A percentile compares a stretch with the other conserved stretches of the same genome.
Conservation (phyloP, 2,329 filamentous ascomycete genomes). For the Arthroderma sp. region DNA sequence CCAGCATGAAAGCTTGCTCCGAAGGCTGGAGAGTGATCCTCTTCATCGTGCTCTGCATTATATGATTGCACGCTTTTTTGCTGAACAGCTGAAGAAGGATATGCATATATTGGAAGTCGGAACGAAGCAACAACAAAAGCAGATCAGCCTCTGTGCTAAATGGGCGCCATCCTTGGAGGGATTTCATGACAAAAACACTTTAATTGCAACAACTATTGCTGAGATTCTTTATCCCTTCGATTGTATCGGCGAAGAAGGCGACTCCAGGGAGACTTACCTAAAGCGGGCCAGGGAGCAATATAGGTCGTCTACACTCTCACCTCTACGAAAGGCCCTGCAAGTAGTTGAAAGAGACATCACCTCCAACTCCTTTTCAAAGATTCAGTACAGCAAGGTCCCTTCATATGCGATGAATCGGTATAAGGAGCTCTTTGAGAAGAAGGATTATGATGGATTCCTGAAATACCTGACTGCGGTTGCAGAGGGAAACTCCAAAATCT, state of each 20-base stretch:
- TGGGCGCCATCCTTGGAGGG: conserved; percentile 45
- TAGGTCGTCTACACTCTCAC: conserved; percentile 37
- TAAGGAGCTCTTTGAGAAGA: conserved; percentile 35
- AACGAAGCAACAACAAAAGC: conserved; percentile 28
- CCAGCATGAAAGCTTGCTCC: conserved; percentile 32
- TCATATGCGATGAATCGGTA: conserved; percentile 46
- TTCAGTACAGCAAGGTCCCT: conserved; percentile 45
- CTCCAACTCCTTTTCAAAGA: conserved; percentile 41
- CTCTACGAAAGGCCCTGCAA: conserved; percentile 38
- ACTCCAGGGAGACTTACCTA: conserved; percentile 38
- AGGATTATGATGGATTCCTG: conserved; percentile 39
- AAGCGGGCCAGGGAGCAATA: conserved; percentile 42
- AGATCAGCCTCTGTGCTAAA: conserved; percentile 45
- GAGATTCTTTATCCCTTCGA: conserved; percentile 38
- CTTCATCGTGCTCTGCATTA: conserved; percentile 42
- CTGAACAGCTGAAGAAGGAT: conserved; percentile 41
- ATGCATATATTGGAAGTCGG: conserved; percentile 28
- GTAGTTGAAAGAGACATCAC: conserved; percentile 39
- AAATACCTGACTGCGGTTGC: conserved; percentile 39
- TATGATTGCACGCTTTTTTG: conserved; percentile 43
- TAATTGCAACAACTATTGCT: conserved; percentile 44
- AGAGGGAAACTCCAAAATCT: conserved; percentile 37
- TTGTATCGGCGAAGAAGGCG: conserved; percentile 18
- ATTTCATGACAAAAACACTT: conserved; percentile 47
- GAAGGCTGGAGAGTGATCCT: conserved; percentile 30